These are phyloP conservation scores for Phytophthora foliorum DNA, from an alignment of 352 stramenopile species.

Conservation along the genomic window DNA sequence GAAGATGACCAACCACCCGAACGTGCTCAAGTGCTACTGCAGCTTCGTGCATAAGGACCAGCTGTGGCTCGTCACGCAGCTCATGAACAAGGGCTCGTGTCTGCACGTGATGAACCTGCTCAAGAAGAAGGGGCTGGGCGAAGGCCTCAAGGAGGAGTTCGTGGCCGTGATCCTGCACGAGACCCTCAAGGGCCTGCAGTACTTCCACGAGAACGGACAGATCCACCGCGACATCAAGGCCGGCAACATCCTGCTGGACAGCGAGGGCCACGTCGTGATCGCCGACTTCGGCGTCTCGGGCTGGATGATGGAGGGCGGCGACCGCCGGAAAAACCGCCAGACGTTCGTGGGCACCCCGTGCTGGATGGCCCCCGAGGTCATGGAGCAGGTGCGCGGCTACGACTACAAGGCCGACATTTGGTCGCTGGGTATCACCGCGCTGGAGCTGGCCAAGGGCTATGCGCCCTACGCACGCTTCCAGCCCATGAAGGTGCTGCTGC, in stretches of 20 bases:
- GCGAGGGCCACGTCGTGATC: slow-evolving; percentile 96
- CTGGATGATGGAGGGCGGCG: slow-evolving; percentile 97
- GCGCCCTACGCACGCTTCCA: slow-evolving; percentile 98
- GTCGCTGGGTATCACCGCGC: slow-evolving; percentile 98
- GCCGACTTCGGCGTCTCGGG: slow-evolving; percentile 99
- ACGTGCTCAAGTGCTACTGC: slow-evolving; percentile 98
- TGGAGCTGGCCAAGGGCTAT: slow-evolving; percentile 99
- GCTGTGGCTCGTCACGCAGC: slow-evolving; percentile 98
- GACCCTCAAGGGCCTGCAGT: slow-evolving; percentile 97
- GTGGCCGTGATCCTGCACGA: slow-evolving; percentile 98
- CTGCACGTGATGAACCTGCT: slow-evolving; percentile 97
- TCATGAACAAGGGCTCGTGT: slow-evolving; percentile 99
- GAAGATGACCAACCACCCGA: slow-evolving; percentile 98
- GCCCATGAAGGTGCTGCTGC: slow-evolving; percentile 98
- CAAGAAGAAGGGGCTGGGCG: slow-evolving; percentile 91
- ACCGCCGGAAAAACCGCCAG: slow-evolving; percentile 94
- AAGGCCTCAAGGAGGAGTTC: slow-evolving; percentile 95
- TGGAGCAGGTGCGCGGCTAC: slow-evolving; percentile 93
- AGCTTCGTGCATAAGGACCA: slow-evolving; percentile 98
- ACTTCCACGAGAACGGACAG: slow-evolving; percentile 99
- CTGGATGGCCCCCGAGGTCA: slow-evolving; percentile 96
- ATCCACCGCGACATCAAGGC: slow-evolving; percentile 99
- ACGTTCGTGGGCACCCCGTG: slow-evolving; percentile 99
- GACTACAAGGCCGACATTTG: slow-evolving; percentile 99
- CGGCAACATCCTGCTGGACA: slow-evolving; percentile 97